phyloP scores from a whole-genome alignment of 2,329 filamentous ascomycete genomes.

The Colletotrichum abscissum region DNA sequence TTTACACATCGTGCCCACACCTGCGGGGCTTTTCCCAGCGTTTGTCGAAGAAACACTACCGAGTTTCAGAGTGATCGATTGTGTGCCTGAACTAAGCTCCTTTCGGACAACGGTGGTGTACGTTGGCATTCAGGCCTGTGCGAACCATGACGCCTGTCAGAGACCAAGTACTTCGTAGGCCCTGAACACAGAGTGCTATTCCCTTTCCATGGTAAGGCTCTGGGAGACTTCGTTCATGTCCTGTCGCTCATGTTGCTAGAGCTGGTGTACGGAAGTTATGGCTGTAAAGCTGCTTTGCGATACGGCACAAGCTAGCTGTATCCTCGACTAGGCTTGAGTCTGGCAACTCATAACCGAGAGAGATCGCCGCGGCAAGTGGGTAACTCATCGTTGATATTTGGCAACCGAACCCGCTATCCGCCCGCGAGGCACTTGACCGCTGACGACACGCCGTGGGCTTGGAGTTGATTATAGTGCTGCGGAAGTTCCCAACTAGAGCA shows the following conservation, averaged over 20 bases:
- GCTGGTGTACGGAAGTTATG: neutral
- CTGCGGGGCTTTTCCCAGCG: conserved; percentile 24
- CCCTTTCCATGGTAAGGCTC: neutral
- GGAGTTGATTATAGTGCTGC: neutral
- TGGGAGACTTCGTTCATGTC: too few species aligned
- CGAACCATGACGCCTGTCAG: conserved; percentile 1
- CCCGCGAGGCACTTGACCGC: neutral
- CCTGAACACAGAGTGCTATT: neutral
- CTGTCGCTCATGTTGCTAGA: too few species aligned
- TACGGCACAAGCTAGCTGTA: neutral
- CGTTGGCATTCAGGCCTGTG: conserved; percentile 1
- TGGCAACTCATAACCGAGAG: neutral
- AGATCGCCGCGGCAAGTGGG: neutral
- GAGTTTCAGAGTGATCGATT: conserved; percentile 35
- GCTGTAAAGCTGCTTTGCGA: neutral
- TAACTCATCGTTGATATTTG: neutral
- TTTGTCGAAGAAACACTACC: conserved; percentile 34
- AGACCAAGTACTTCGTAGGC: neutral
- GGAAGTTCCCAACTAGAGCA: neutral
- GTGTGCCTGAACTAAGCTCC: conserved; percentile 32
- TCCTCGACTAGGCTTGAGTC: neutral
- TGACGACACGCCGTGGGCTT: neutral
- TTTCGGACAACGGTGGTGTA: neutral
- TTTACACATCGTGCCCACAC: neutral
- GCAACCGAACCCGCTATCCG: neutral